Base-by-base conservation (phyloP, 208 protist genomes). In the Borovskyia barvae region DNA sequence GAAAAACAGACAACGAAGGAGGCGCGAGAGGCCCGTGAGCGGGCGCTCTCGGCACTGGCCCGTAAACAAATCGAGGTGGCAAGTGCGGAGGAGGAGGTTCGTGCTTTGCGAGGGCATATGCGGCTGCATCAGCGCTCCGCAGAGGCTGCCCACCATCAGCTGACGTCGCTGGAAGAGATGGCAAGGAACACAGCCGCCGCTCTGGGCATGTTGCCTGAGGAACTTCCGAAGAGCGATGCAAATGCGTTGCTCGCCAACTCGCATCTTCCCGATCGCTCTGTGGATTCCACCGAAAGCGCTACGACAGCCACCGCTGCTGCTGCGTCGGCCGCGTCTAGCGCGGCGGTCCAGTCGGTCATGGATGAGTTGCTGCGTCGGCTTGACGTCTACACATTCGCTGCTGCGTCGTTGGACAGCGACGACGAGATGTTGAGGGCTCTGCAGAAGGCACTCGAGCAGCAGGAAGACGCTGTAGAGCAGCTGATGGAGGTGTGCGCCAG, bases 1-100 rank as follows among this genome's bases (percentile, higher is more conserved):
- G 75, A 80, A 52, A 69, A 64, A 43, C 49, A 72, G 63, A 66
- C 60, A 14, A 54, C 72, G 15, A 49, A 52, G 42, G 84, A 85
- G 43, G 80, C 74, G 2, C 70, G 75, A 15, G 60, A 56, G 19
- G 80, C 74, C 1, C 73, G 84, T 6, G 84, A 87, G 41, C 42
- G 55, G 40, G 80, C 80, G 3, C 54, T 86, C 29, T 47, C 64
- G 8, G 24, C 60, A 11, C 67, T 80, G 26, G 66, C 72, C 46
- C 62, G 72, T 26, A 57, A 66, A 29, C 63, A 72, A 59, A 19
- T 32, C n/a, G 67, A 69, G 42, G 40, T 69, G 15, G 72, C 82
- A 24, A 53, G 48, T 51, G 32, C 52, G 43, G 75, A 79, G 30
- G 56, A 28, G 17, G 52, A 67, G 32, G 45, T 30, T 32, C 63